Percentiles rank a stretch among this genome's conserved stretches.
These are phyloP conservation scores for Cynara cardunculus DNA, from an alignment of 129 eudicot genomes.

Conservation along the genomic window DNA sequence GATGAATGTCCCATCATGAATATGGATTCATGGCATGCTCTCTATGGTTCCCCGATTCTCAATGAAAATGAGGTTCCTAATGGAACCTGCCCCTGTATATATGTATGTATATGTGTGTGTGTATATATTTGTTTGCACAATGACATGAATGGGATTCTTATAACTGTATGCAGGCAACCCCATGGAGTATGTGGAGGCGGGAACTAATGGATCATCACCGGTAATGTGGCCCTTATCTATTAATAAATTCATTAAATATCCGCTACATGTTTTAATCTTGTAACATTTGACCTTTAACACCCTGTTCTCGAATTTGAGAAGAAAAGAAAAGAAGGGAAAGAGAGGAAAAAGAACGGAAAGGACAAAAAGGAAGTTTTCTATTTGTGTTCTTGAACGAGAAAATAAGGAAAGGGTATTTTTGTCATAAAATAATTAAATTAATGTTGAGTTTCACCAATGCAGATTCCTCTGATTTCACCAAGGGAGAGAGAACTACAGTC, in stretches of 20 bases:
- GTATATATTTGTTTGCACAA: neutral
- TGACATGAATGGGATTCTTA: neutral
- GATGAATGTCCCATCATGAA: conserved; percentile 1
- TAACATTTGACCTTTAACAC: neutral
- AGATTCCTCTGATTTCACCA: conserved; percentile 51
- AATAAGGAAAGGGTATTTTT: neutral
- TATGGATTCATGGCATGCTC: neutral
- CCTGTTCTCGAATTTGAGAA: neutral
- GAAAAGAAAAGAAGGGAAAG: neutral
- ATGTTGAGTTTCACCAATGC: conserved; percentile 14
- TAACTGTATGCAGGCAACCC: conserved; percentile 44
- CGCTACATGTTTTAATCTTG: neutral
- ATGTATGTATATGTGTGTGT: too few species aligned
- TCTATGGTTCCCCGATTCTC: too few species aligned
- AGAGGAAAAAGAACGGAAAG: neutral
- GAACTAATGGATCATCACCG: conserved; percentile 43
- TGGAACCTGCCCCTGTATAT: too few species aligned
- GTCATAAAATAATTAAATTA: neutral
- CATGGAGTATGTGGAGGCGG: conserved; percentile 49
- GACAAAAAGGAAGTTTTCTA: neutral
- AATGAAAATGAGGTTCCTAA: too few species aligned
- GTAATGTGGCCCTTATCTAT: conserved; percentile 27
- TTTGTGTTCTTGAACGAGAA: neutral
- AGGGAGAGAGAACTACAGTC: conserved; percentile 74
- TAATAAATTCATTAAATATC: neutral